phyloP scores from a whole-genome alignment of 306 rosid species.

The Lupinus albus region DNA sequence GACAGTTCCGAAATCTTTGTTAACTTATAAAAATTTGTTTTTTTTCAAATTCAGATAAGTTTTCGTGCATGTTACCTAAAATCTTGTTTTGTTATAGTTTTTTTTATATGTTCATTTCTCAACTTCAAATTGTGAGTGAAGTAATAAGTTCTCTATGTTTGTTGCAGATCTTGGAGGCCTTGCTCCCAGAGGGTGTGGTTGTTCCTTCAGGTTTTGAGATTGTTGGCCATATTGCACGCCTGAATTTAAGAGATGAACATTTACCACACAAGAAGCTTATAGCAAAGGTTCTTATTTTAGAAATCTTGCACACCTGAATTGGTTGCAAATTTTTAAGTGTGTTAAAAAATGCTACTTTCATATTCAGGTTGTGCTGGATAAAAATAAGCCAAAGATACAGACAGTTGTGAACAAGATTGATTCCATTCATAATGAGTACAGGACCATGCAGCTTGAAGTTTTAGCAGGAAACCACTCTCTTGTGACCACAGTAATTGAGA shows the following conservation, averaged over 20 bases:
- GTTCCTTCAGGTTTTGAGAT: conserved; percentile 83
- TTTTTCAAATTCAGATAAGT: conserved; percentile 28
- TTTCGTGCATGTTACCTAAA: conserved; percentile 25
- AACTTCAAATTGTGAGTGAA: conserved; percentile 26
- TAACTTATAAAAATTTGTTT: conserved; percentile 30
- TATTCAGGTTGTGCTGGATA: conserved; percentile 88
- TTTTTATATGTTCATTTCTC: conserved; percentile 7
- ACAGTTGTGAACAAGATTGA: conserved; percentile 89
- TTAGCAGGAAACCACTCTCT: conserved; percentile 94
- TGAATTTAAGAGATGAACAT: conserved; percentile 87
- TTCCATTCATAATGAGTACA: conserved; percentile 79
- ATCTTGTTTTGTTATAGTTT: not conserved
- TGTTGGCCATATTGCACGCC: conserved; percentile 92
- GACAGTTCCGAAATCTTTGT: not conserved
- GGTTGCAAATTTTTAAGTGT: conserved; percentile 29
- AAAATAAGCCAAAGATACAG: conserved; percentile 82
- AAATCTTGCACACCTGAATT: not conserved
- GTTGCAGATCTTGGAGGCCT: conserved; percentile 76
- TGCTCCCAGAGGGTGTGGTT: conserved; percentile 74
- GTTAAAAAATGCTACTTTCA: conserved; percentile 33
- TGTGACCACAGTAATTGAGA: conserved; percentile 82
- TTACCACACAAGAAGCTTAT: conserved; percentile 80
- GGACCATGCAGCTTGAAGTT: conserved; percentile 97
- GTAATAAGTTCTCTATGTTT: conserved; percentile 18
- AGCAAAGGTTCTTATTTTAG: conserved; percentile 65